Evolutionary conservation across 1,139 yeast genomes (phyloP), one percentile per base, ranked within the genome.

Genomic region (Debaryomyces psychrophilus): DNA sequence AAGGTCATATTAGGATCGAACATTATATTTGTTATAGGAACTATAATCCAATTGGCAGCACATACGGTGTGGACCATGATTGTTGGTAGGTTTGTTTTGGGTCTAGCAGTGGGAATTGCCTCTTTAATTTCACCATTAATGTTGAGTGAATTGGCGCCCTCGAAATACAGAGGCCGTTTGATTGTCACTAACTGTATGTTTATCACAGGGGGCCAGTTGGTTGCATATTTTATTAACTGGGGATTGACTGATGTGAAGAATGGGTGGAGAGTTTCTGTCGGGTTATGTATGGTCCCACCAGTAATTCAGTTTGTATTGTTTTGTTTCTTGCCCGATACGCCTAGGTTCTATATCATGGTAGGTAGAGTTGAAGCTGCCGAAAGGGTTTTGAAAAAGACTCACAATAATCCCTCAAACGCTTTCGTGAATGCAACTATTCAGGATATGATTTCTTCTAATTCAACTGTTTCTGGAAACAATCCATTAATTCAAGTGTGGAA

Each of bases 61-160:
- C 79, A 81, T 45, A 74, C 84, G 3, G 85, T 90, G 44, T 90
- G 97, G 96, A 83, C 87, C 37, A 92, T 93, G 97, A 85, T 89
- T 55, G 83, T 71, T 8, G 99, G 98, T 33, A 79, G 98, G 63
- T 86, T 92, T 56, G 73, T 92, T 43, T 87, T 92, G 84, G 99
- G 99, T 18, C 87, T 88, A 69, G 99, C 96, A 55, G 97, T 92
- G 22, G 99, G 99, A 53, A 80, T 89, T 49, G 98, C 97, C 0
- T 89, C 97, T 3, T 74, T 92, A 45, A 85, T 90, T 46, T 89
- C 97, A 14, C 98, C 98, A 2, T 73, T 92, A 49, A 90, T 89
- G 77, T 87, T 92, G 55, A 79, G 92, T 47, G 99, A 92, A 67
- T 79, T 92, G 61, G 95, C 97, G 1, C 98, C 99, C 17, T 82